phyloP scores from a whole-genome alignment of 2,329 filamentous ascomycete genomes.

The Leptographium flavum region DNA sequence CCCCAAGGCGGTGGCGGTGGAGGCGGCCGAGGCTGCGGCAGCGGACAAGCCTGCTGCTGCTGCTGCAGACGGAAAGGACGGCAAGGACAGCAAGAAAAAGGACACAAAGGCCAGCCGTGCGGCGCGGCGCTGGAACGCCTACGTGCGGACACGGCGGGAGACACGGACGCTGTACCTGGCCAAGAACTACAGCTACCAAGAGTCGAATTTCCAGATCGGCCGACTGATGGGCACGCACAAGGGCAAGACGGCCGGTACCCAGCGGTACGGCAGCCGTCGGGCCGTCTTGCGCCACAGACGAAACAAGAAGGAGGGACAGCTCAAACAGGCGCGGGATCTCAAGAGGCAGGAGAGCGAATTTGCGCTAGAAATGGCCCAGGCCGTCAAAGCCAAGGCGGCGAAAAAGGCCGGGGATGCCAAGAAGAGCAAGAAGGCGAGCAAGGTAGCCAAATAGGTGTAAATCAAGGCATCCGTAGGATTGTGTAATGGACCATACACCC shows the following conservation, averaged over 20 bases:
- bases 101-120: slow-evolving; percentile 4
- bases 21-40: slow-evolving; percentile 1
- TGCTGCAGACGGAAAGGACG: background rate
- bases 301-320: slow-evolving; percentile 6
- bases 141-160: slow-evolving; percentile 10
- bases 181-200: slow-evolving; percentile 40
- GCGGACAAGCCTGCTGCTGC: slow-evolving; percentile 3
- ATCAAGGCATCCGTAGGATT: too few relatives aligned
- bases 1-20: background rate
- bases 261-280: slow-evolving; percentile 31
- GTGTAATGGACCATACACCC: too few relatives aligned
- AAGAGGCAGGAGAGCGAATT: slow-evolving; percentile 13
- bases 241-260: slow-evolving; percentile 31
- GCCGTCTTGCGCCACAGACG: slow-evolving; percentile 25
- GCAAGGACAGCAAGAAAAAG: background rate
- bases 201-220: slow-evolving; percentile 46
- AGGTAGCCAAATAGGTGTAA: background rate
- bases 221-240: slow-evolving; percentile 36
- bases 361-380: slow-evolving; percentile 8
- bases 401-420: background rate
- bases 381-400: too few relatives aligned
- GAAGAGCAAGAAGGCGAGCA: slow-evolving; percentile 11
- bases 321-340: slow-evolving; percentile 6
- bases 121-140: slow-evolving; percentile 12
- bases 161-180: slow-evolving; percentile 10